Evolutionary conservation across 768 basidiomycete genomes (phyloP).

Genomic region (Rhizopogon vinicolor): DNA sequence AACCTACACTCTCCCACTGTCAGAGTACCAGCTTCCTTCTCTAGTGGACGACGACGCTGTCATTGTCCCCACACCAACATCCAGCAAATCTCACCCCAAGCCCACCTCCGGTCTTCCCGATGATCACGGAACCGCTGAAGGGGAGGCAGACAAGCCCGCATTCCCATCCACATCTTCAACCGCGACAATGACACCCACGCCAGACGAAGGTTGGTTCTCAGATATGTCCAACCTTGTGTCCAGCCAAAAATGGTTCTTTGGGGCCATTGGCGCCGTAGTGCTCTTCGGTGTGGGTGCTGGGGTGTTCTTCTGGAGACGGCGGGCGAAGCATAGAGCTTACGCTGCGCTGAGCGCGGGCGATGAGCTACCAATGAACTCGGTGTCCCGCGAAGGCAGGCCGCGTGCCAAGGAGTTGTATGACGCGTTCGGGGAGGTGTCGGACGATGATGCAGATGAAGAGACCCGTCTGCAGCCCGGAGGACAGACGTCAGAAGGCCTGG

Average conservation of each 20-base stretch:
- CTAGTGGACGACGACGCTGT: conserved; percentile 37
- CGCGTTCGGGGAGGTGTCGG: conserved; percentile 89
- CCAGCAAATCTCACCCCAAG: conserved; percentile 67
- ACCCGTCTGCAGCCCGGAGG: conserved; percentile 50
- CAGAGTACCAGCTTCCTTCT: conserved; percentile 47
- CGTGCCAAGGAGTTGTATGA: conserved; percentile 92
- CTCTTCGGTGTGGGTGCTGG: conserved; percentile 68
- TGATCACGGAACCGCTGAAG: conserved; percentile 77
- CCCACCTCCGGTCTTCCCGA: conserved; percentile 85
- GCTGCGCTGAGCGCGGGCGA: conserved; percentile 56
- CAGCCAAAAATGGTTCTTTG: conserved; percentile 87
- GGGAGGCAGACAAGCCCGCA: conserved; percentile 76
- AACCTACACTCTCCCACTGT: conserved; percentile 55
- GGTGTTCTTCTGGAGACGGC: conserved; percentile 78
- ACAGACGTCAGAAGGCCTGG: conserved; percentile 35
- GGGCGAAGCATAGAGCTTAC: conserved; percentile 46
- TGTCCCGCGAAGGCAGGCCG: conserved; percentile 44
- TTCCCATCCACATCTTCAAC: conserved; percentile 39
- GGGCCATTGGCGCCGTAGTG: conserved; percentile 72
- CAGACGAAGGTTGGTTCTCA: conserved; percentile 84
- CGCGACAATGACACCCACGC: conserved; percentile 48
- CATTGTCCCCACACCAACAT: conserved; percentile 34
- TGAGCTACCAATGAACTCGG: conserved; percentile 72
- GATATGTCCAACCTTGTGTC: conserved; percentile 69
- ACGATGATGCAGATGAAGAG: conserved; percentile 75